Conservation (phyloP, 2,329 filamentous ascomycete species). For the Camillea tinctor region DNA sequence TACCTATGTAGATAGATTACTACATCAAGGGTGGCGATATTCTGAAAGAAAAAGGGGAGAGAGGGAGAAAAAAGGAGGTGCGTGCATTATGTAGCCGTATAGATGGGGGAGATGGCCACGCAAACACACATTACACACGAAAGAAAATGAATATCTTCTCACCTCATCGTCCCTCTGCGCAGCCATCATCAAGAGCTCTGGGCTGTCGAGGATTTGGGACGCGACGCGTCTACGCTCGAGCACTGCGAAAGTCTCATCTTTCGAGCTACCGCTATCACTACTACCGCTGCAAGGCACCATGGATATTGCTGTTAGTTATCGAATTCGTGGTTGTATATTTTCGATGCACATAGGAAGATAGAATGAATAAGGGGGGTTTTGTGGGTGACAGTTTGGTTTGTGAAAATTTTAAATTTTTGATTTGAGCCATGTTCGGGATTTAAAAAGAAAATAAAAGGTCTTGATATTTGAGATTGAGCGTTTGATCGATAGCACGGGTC, state of each 20-base stretch:
- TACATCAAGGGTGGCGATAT: too few relatives aligned
- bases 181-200: slow-evolving; percentile 59
- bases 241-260: slow-evolving; percentile 41
- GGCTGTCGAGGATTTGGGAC: slow-evolving; percentile 52
- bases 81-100: too few relatives aligned
- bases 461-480: too few relatives aligned
- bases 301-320: background rate
- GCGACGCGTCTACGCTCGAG: slow-evolving; percentile 49
- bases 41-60: background rate
- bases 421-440: background rate
- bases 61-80: background rate
- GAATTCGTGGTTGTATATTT: background rate
- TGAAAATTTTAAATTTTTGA: background rate
- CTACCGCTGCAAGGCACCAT: background rate
- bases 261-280: slow-evolving; percentile 1
- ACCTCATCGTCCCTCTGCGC: slow-evolving; percentile 56
- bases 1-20: too few relatives aligned
- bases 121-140: background rate
- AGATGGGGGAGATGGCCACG: background rate
- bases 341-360: background rate
- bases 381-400: background rate
- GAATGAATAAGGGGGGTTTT: too few relatives aligned
- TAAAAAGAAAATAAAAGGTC: too few relatives aligned
- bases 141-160: slow-evolving; percentile 27
- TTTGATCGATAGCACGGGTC: too few relatives aligned